Evolutionary conservation across 495 filamentous ascomycete species (phyloP), one percentile per base, ranked within the genome.

Genomic region (Hyphodiscus hymeniophilus): DNA sequence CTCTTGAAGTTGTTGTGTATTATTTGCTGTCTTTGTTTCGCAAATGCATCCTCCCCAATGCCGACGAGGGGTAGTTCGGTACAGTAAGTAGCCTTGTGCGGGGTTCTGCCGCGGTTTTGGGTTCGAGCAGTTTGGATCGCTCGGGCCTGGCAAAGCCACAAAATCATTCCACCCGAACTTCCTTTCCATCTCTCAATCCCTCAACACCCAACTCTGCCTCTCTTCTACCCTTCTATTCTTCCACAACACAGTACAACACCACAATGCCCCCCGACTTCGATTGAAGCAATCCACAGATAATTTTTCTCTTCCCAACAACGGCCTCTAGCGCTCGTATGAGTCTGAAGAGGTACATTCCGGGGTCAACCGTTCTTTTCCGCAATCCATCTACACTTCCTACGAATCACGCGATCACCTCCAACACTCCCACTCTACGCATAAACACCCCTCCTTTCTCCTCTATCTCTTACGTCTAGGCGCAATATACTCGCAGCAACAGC

Each of bases 81-180:
- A 42, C 13, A n/a, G n/a, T n/a, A n/a, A n/a, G n/a, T 47, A 55
- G 52, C 52, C 52, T 55, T 22, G 52, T 48, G 53, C 53, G 53
- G 53, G 53, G 53, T 30, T 51, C 47, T 47, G 2, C 10, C 46
- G 41, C 38, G 48, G 23, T 16, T 34, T 2, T 38, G 10, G 42
- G 8, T 22, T 33, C 35, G 7, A 18, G 10, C 22, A 11, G 33
- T 18, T 15, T 39, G 21, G 16, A 13, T 21, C 38, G 11, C 38
- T 15, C 7, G 11, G 35, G 30, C 21, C 16, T 7, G 13, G 15
- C 28, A 20, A 36, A 40, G 17, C 24, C 46, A 31, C 21, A 38
- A 17, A n/a, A 30, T 31, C 23, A 21, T 21, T 15, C 36, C 2
- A 42, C 30, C 41, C 23, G 13, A 13, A 41, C 34, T 6, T 47